Evolutionary conservation across 495 filamentous ascomycete genomes (phyloP).

Genomic region (Jackrogersella minutella): DNA sequence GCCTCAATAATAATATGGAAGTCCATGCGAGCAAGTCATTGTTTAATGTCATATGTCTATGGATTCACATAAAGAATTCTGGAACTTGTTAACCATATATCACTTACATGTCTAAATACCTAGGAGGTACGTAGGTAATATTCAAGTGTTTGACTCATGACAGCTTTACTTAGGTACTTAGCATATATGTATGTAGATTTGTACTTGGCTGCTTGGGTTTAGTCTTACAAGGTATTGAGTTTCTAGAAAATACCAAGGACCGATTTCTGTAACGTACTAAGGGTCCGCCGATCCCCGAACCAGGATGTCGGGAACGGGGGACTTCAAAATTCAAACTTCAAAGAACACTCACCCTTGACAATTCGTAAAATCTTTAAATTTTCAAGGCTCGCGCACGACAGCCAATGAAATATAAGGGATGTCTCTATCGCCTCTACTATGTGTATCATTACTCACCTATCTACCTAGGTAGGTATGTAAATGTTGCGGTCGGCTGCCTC

Average conservation of each 20-base stretch:
- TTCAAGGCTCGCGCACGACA: neutral
- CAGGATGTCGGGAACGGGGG: constrained; percentile 33
- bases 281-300: constrained; percentile 30
- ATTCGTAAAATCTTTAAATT: constrained; percentile 17
- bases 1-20: neutral
- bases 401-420: constrained; percentile 7
- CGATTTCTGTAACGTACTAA: constrained; percentile 12
- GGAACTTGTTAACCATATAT: too few species aligned
- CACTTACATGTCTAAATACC: too few species aligned
- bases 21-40: constrained; percentile 28
- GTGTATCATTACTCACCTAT: too few species aligned
- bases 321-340: neutral
- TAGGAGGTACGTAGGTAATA: too few species aligned
- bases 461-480: neutral
- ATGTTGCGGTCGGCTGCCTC: constrained; percentile 15
- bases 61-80: too few species aligned
- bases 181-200: too few species aligned
- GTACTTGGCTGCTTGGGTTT: too few species aligned
- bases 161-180: too few species aligned
- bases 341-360: constrained; percentile 38
- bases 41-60: constrained; percentile 7
- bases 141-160: too few species aligned
- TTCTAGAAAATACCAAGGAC: constrained; percentile 5
- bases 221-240: neutral
- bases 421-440: too few species aligned